These are phyloP conservation scores for Coprinopsis marcescibilis DNA, from an alignment of 768 basidiomycete genomes.

Conservation along the genomic window DNA sequence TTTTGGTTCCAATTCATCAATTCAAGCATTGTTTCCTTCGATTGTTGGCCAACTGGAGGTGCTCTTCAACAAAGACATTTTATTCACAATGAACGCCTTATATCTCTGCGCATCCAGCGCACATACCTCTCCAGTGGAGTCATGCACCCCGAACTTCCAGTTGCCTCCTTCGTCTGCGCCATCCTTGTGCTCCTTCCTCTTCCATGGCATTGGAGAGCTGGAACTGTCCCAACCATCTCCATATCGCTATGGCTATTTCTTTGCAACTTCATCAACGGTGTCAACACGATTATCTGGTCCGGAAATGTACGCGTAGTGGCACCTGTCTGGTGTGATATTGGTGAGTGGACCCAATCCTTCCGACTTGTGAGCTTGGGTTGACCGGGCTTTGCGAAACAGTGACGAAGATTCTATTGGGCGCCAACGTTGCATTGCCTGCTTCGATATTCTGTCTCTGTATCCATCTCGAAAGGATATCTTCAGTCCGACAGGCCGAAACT, in stretches of 20 bases:
- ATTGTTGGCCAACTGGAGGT: no score
- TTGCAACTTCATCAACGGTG: slow-evolving; percentile 42
- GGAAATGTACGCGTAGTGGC: slow-evolving; percentile 38
- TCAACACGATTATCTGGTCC: slow-evolving; percentile 61
- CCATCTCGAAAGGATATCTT: slow-evolving; percentile 8
- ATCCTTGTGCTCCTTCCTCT: slow-evolving; percentile 29
- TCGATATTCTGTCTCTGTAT: slow-evolving; percentile 45
- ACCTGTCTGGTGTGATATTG: slow-evolving; percentile 74
- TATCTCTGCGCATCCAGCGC: no score
- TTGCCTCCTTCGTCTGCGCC: slow-evolving; percentile 29
- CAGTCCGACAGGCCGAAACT: slow-evolving; percentile 1
- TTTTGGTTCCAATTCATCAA: no score
- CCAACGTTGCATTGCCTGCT: slow-evolving; percentile 52
- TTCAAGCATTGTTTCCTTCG: no score
- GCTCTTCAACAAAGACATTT: no score
- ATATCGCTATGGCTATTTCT: slow-evolving; percentile 48
- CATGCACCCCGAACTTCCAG: neutral
- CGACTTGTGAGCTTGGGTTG: neutral
- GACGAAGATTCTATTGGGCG: slow-evolving; percentile 48
- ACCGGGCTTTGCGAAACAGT: slow-evolving; percentile 35
- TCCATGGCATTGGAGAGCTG: slow-evolving; percentile 40
- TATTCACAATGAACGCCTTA: no score
- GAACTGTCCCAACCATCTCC: slow-evolving; percentile 40
- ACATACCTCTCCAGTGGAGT: no score
- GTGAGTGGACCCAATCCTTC: slow-evolving; percentile 26